Percentiles rank a stretch among this genome's conserved stretches.
phyloP scores from a whole-genome alignment of 495 filamentous ascomycete genomes.

The Staphylotrichum longicolle region DNA sequence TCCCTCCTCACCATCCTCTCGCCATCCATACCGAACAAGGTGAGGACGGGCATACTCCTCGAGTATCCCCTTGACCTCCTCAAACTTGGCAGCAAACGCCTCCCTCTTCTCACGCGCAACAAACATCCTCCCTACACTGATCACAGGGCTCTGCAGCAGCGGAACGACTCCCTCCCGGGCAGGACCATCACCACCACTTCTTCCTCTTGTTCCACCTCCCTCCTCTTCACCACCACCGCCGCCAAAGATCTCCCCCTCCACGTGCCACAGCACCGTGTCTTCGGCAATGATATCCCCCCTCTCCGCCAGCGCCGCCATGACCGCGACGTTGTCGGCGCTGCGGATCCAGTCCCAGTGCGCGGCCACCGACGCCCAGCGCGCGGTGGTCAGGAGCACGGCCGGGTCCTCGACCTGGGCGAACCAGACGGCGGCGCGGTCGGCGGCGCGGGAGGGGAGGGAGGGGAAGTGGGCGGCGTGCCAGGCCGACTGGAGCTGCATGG shows the following conservation, averaged over 20 bases:
- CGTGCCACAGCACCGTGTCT: constrained; percentile 39
- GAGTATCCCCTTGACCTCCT: constrained; percentile 41
- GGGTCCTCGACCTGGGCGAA: constrained; percentile 51
- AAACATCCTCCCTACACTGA: constrained; percentile 47
- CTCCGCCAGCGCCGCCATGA: constrained; percentile 24
- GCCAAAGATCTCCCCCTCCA: constrained; percentile 43
- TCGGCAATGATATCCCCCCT: constrained; percentile 18
- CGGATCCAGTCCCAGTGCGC: constrained; percentile 51
- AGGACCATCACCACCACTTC: constrained; percentile 14
- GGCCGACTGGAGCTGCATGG: constrained; percentile 36
- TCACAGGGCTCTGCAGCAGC: constrained; percentile 42
- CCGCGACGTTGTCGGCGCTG: constrained; percentile 35
- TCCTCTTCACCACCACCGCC: neutral
- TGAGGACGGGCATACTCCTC: constrained; percentile 42
- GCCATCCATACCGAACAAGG: constrained; percentile 46
- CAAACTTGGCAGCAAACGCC: constrained; percentile 42
- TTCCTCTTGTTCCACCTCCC: neutral
- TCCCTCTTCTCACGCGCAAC: constrained; percentile 42
- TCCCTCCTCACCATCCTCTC: constrained; percentile 44
- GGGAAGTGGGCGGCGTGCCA: constrained; percentile 39
- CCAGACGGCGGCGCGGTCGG: constrained; percentile 32
- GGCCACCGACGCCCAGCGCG: constrained; percentile 50
- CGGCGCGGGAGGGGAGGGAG: constrained; percentile 21
- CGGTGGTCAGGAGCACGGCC: constrained; percentile 46
- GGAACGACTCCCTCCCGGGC: neutral